Base-by-base conservation (phyloP, 768 basidiomycete genomes). In the Amanita pallidorosea region DNA sequence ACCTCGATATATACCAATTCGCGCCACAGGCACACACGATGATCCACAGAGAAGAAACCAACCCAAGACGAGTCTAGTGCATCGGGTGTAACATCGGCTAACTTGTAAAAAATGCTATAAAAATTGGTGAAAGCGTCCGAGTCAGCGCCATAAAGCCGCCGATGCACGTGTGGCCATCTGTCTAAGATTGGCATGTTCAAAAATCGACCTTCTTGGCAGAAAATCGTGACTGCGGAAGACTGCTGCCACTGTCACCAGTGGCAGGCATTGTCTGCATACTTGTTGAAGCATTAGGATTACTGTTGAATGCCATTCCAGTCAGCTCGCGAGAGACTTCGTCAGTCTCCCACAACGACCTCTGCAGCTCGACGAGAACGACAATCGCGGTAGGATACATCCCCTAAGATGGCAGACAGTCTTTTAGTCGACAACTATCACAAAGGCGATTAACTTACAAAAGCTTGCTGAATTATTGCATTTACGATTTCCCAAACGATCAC, bases 401-500 rank as follows among this genome's bases (percentile, higher is more conserved):
- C 47, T 49, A 40, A 1, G 1, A 25, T 11, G 11, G 7, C 11
- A 12, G 31, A 4, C 13, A 11, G 8, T 37, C 23, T 5, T 38
- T 34, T 7, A 6, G 25, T 7, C 11, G n/a, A 38, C 8, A 27
- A 31, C 38, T 6, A n/a, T 17, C 18, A 48, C 22, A 4, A 12
- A 15, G 2, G 47, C 23, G n/a, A 11, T 33, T 13, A 33, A 56
- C 58, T 31, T 48, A 61, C 60, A 47, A 62, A 59, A 8, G 59
- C 59, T 50, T 62, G 61, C 46, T 65, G 64, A 45, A 64, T 61
- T 40, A 65, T 54, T 1, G 64, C 63, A 37, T 65, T 64, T 36
- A 63, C 58, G 3, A 60, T 55, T 29, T 65, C 58, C 38, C 63
- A 59, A 2, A 58, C 61, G 7, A 63, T 48, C 1, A 56, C 31